phyloP scores from a whole-genome alignment of 2,329 filamentous ascomycete species.

The Escovopsis sp. region DNA sequence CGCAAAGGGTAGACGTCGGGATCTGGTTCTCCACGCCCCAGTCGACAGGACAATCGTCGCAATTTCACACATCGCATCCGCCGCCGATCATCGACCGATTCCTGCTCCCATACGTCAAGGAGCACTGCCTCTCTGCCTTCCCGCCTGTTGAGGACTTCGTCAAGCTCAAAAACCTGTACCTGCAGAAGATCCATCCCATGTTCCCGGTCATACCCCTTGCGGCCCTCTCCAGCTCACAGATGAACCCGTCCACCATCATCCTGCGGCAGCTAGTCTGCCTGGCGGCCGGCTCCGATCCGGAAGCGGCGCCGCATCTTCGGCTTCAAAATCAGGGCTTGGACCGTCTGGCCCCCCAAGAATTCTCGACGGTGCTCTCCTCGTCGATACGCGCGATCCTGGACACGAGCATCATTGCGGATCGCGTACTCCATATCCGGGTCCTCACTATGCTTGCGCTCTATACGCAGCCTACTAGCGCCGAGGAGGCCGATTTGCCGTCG shows the following conservation, averaged over 20 bases:
- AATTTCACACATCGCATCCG: constrained; percentile 23
- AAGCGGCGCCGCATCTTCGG: constrained; percentile 28
- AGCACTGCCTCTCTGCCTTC: constrained; percentile 30
- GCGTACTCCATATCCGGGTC: constrained; percentile 39
- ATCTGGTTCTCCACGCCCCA: constrained; percentile 31
- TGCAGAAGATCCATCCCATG: constrained; percentile 38
- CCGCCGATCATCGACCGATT: constrained; percentile 25
- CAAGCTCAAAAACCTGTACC: constrained; percentile 29
- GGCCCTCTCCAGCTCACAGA: constrained; percentile 14
- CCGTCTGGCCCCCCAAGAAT: constrained; percentile 29
- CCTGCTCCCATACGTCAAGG: constrained; percentile 26
- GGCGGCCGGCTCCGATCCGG: constrained; percentile 34
- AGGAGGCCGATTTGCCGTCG: constrained; percentile 39
- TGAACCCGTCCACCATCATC: constrained; percentile 25
- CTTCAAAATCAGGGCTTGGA: constrained; percentile 23
- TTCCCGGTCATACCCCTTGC: constrained; percentile 33
- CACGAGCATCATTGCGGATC: constrained; percentile 36
- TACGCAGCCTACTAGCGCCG: constrained; percentile 36
- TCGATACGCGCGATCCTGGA: constrained; percentile 35
- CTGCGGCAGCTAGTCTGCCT: constrained; percentile 40
- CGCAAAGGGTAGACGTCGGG: constrained; percentile 37
- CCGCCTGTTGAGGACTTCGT: constrained; percentile 32
- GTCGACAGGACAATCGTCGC: constrained; percentile 15
- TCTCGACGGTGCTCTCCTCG: constrained; percentile 31
- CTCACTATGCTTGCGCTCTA: constrained; percentile 42